A percentile compares a stretch with the other conserved stretches of the same genome.
Conservation (phyloP, 441 rosid species). For the Gossypium trilobum region DNA sequence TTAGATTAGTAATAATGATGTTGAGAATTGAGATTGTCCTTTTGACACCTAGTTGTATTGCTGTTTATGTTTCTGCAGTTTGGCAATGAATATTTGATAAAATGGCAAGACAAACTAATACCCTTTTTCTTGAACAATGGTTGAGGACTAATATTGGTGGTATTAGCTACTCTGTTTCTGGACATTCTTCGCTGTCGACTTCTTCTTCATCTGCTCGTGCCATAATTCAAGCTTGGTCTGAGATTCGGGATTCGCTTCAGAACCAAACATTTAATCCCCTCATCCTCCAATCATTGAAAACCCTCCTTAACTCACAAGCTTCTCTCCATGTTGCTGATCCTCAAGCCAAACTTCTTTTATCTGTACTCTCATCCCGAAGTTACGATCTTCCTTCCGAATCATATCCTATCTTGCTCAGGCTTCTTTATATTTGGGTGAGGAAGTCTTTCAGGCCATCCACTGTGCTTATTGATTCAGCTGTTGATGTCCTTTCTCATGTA, state of each 20-base stretch:
- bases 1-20: no score
- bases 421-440: constrained; percentile 81
- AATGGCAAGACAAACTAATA: constrained; percentile 56
- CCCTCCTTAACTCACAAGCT: constrained; percentile 45
- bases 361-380: constrained; percentile 45
- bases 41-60: constrained; percentile 2
- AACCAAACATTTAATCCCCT: constrained; percentile 43
- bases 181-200: constrained; percentile 17
- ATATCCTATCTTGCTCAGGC: constrained; percentile 47
- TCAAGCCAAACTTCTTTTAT: constrained; percentile 72
- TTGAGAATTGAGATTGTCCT: neutral
- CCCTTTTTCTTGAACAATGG: constrained; percentile 72
- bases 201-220: constrained; percentile 54
- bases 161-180: constrained; percentile 12
- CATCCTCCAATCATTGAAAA: constrained; percentile 55
- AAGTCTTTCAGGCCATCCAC: constrained; percentile 62
- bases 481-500: constrained; percentile 40
- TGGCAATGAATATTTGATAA: constrained; percentile 13
- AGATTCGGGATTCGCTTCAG: constrained; percentile 59
- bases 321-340: constrained; percentile 87
- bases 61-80: constrained; percentile 4
- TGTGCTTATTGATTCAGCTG: constrained; percentile 47
- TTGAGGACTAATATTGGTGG: constrained; percentile 37
- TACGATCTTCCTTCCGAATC: constrained; percentile 44
- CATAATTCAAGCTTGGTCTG: constrained; percentile 82